Evolutionary conservation across 768 basidiomycete species (phyloP), one percentile per base, ranked within the genome.

Genomic region (Phylloporus sp.): DNA sequence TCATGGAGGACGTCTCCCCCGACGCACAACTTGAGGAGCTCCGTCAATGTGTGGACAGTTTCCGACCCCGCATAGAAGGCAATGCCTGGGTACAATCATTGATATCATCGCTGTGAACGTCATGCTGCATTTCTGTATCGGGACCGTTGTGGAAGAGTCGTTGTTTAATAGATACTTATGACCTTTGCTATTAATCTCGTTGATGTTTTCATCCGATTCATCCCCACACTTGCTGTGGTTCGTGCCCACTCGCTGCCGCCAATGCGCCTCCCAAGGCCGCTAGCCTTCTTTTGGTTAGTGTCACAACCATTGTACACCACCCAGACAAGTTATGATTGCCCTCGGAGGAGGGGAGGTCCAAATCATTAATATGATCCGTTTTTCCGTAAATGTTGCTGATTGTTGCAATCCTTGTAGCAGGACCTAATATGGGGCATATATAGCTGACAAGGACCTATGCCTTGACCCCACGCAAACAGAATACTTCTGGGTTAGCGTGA

Each of bases 351-450:
- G 91, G 58, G 95, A 97, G 68, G 95, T 99, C 71, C 86, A 91
- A 54, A 95, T 98, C 49, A 95, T 98, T 59, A 97, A 88, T 89
- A 60, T 54, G 83, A 57, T 23, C 9, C 20, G 1, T n/a, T 9
- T 34, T 11, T 34, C 34, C 18, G 8, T 18, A 24, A 22, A 13
- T 10, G 1, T 22, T 29, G 1, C 45, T 54, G 7, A 62, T 28
- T 45, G 12, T 47, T 36, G 43, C 44, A 45, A 39, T 18, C 45
- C 5, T 51, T 12, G 22, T 34, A 91, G 89, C 95, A 20, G 97
- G 97, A 6, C 97, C 97, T 0, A 99, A 99, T 70, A 97, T 97
- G 90, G 97, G 97, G 90, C 43, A 97, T 95, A 0, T 97, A 95
- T 61, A 95, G 97, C 60, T 87, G 93, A 41, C 90, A 94, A 73